Evolutionary conservation across 1,284 basidiomycete species (phyloP).

Genomic region (Peniophora sp.): DNA sequence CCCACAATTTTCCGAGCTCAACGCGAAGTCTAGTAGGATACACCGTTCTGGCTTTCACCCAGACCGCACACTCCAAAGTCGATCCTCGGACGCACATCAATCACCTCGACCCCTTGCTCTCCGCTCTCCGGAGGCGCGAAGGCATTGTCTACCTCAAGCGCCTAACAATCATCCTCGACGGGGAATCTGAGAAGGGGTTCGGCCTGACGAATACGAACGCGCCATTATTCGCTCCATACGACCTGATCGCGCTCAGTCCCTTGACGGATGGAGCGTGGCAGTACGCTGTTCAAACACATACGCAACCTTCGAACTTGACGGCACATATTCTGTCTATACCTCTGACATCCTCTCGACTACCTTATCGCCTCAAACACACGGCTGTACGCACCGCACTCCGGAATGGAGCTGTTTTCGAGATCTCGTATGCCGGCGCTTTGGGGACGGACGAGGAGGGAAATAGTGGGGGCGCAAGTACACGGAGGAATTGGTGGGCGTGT

Average conservation of each 20-base stretch:
- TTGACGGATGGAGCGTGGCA: slow-evolving; percentile 68
- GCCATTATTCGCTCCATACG: slow-evolving; percentile 54
- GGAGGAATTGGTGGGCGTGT: slow-evolving; percentile 78
- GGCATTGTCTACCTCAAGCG: slow-evolving; percentile 61
- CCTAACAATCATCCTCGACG: slow-evolving; percentile 64
- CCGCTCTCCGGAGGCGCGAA: slow-evolving; percentile 42
- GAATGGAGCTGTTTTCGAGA: slow-evolving; percentile 80
- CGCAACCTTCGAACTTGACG: slow-evolving; percentile 69
- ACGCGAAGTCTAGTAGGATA: slow-evolving; percentile 59
- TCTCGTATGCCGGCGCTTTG: slow-evolving; percentile 68
- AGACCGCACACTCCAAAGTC: slow-evolving; percentile 58
- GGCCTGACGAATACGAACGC: slow-evolving; percentile 64
- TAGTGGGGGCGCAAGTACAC: slow-evolving; percentile 41
- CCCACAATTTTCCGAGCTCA: not conserved
- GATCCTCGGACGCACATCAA: slow-evolving; percentile 63
- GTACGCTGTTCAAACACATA: slow-evolving; percentile 73
- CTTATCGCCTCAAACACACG: slow-evolving; percentile 78
- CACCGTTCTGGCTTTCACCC: slow-evolving; percentile 64
- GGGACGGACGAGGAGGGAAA: slow-evolving; percentile 52
- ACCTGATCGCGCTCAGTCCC: slow-evolving; percentile 69
- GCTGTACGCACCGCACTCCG: slow-evolving; percentile 74
- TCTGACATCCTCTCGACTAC: slow-evolving; percentile 69
- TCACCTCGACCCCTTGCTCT: slow-evolving; percentile 43
- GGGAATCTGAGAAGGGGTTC: slow-evolving; percentile 76
- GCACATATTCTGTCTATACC: slow-evolving; percentile 80